A percentile compares a stretch with the other conserved stretches of the same genome.
Conservation (phyloP, 768 basidiomycete genomes). For the Kwoniella sp. region DNA sequence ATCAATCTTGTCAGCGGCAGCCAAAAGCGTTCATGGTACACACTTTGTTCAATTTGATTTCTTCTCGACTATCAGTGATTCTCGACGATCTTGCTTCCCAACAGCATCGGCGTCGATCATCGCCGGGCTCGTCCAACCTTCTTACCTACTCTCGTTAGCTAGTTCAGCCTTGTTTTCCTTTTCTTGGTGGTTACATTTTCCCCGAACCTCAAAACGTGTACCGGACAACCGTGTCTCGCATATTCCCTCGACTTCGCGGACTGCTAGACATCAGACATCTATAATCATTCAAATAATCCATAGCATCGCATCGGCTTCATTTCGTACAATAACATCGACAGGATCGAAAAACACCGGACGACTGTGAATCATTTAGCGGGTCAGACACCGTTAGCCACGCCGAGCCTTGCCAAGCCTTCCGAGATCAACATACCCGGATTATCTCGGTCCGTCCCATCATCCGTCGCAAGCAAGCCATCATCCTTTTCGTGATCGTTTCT, state of each 20-base stretch:
- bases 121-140: neutral
- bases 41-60: neutral
- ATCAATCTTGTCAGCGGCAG: neutral
- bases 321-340: no score
- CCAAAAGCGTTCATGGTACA: neutral
- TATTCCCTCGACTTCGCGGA: neutral
- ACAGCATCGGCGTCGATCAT: neutral
- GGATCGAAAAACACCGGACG: neutral
- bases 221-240: neutral
- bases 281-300: neutral
- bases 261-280: neutral
- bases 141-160: no score
- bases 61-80: neutral
- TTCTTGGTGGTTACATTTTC: neutral
- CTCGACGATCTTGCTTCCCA: neutral
- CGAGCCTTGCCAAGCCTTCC: slow-evolving; percentile 1
- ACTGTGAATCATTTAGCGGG: neutral
- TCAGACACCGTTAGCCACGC: neutral
- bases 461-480: neutral
- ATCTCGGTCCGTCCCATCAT: neutral
- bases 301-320: neutral
- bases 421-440: neutral
- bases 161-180: no score
- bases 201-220: neutral
- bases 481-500: neutral